These are phyloP conservation scores for Termitomyces eurrhizus DNA, from an alignment of 768 basidiomycete species.

Conservation along the genomic window DNA sequence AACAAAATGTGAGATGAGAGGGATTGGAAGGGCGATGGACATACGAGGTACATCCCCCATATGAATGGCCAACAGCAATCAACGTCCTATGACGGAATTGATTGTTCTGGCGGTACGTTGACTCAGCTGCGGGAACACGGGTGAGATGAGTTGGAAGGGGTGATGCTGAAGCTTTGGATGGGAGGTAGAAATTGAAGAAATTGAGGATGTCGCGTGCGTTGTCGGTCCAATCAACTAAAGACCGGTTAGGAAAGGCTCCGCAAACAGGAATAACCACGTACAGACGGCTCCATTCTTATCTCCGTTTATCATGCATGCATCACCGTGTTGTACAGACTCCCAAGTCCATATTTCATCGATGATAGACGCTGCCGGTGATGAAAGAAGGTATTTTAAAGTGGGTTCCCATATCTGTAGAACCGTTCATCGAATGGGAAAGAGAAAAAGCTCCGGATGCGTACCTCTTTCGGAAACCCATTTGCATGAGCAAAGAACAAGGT, in stretches of 20 bases:
- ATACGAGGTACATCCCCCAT: constrained; percentile 76
- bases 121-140: constrained; percentile 39
- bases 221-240: constrained; percentile 73
- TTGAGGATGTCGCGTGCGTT: constrained; percentile 75
- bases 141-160: constrained; percentile 50
- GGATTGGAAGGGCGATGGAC: constrained; percentile 22
- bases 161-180: constrained; percentile 30
- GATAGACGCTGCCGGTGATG: constrained; percentile 27
- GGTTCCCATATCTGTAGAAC: constrained; percentile 74
- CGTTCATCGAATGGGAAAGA: not conserved
- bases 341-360: constrained; percentile 77
- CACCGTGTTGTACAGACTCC: constrained; percentile 85
- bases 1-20: not conserved
- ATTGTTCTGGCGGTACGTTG: constrained; percentile 34
- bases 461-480: constrained; percentile 89
- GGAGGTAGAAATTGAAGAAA: constrained; percentile 68
- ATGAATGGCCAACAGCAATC: constrained; percentile 77
- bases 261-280: constrained; percentile 26
- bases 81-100: constrained; percentile 55
- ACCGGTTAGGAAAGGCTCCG: not conserved
- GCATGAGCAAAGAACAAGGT: constrained; percentile 81
- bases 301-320: constrained; percentile 69
- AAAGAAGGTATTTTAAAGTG: constrained; percentile 50
- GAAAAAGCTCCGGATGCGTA: constrained; percentile 23
- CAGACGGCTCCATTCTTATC: constrained; percentile 53